Evolutionary conservation across 2,329 filamentous ascomycete species (phyloP).

Genomic region (Alternaria atra): DNA sequence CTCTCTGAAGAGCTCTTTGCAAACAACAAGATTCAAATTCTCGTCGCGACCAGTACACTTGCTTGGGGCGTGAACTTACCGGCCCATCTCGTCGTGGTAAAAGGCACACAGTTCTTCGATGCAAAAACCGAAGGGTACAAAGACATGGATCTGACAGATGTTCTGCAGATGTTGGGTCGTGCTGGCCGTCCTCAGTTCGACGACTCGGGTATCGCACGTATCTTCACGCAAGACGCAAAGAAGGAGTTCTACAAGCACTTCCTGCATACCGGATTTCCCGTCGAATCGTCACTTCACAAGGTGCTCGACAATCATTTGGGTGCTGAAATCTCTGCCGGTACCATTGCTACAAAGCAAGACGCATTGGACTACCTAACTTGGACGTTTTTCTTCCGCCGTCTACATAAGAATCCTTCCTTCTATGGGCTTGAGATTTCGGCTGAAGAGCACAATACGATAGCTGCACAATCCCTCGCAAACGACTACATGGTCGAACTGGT

Average conservation of each 20-base stretch:
- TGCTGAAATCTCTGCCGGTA: slow-evolving; percentile 92
- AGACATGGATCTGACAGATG: slow-evolving; percentile 98
- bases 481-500: slow-evolving; percentile 96
- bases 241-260: slow-evolving; percentile 99
- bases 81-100: slow-evolving; percentile 95
- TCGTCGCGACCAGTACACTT: slow-evolving; percentile 93
- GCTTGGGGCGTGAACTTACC: slow-evolving; percentile 99
- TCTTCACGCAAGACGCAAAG: slow-evolving; percentile 96
- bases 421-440: slow-evolving; percentile 94
- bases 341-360: slow-evolving; percentile 93
- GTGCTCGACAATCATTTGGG: slow-evolving; percentile 97
- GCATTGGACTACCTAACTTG: slow-evolving; percentile 97
- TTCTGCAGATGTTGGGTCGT: slow-evolving; percentile 96
- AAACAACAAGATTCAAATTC: slow-evolving; percentile 97
- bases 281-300: slow-evolving; percentile 95
- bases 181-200: slow-evolving; percentile 97
- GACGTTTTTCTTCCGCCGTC: slow-evolving; percentile 98
- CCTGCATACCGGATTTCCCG: slow-evolving; percentile 95
- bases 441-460: slow-evolving; percentile 88
- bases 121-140: slow-evolving; percentile 97
- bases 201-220: slow-evolving; percentile 91
- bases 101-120: slow-evolving; percentile 97
- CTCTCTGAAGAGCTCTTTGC: slow-evolving; percentile 93
- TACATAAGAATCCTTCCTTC: slow-evolving; percentile 98
- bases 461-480: slow-evolving; percentile 86